Conservation (phyloP, 352 stramenopile species). For the Pythium apleroticum region DNA sequence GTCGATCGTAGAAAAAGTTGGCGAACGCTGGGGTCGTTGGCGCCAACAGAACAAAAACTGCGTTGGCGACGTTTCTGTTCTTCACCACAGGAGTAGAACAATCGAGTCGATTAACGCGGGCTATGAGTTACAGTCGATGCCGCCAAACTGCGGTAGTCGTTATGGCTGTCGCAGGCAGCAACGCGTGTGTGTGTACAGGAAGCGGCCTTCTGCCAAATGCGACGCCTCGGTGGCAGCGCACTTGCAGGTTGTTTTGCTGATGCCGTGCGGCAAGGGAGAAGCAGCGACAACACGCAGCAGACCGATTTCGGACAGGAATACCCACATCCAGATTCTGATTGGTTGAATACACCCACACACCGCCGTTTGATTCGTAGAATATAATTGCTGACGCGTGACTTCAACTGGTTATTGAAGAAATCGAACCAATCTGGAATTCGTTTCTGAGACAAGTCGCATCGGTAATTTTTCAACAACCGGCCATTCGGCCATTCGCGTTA, state of each 20-base stretch:
- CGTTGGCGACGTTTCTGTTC: neutral
- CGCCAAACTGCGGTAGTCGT: neutral
- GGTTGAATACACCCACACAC: neutral
- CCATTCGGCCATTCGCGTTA: neutral
- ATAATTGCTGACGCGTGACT: neutral
- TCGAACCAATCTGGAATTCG: slow-evolving; percentile 5
- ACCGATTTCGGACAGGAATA: slow-evolving; percentile 13
- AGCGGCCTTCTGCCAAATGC: no score
- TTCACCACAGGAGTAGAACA: no score
- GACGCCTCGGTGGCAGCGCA: no score
- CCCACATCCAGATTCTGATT: neutral
- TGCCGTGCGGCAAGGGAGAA: neutral
- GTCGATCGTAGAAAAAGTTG: neutral
- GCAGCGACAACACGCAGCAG: slow-evolving; percentile 3
- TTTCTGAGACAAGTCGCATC: slow-evolving; percentile 13
- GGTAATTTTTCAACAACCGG: slow-evolving; percentile 1
- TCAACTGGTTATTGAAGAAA: neutral
- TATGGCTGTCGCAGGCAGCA: neutral
- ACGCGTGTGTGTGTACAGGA: no score
- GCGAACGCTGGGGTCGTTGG: slow-evolving; percentile 7
- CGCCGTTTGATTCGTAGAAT: neutral
- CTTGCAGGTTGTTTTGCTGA: no score
- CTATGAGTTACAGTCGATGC: no score
- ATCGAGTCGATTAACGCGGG: no score
- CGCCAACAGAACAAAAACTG: neutral